Evolutionary conservation across 352 stramenopile species (phyloP).

Genomic region (Globisporangium yorkense): DNA sequence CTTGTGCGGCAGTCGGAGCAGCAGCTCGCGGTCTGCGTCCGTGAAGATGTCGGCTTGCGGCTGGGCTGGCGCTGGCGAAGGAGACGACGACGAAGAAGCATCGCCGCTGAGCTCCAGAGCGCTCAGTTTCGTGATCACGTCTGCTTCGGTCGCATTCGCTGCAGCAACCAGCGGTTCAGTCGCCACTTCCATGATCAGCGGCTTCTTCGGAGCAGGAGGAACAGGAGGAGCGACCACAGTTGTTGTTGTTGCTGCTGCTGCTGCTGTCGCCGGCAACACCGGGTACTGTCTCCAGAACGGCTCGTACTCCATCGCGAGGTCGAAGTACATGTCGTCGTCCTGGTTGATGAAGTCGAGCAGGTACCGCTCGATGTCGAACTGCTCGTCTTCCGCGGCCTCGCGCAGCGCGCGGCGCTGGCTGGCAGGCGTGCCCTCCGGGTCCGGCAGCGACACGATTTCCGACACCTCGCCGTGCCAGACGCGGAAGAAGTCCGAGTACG

Average conservation of each 20-base stretch:
- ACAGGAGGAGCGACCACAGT: neutral
- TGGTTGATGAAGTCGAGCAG: conserved; percentile 90
- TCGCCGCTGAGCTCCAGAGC: conserved; percentile 5
- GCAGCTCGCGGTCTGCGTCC: conserved; percentile 66
- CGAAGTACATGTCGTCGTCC: conserved; percentile 92
- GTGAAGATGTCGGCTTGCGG: conserved; percentile 23
- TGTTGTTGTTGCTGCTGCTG: neutral
- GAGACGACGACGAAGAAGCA: neutral
- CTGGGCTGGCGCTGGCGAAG: neutral
- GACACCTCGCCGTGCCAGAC: conserved; percentile 90
- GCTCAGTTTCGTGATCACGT: conserved; percentile 1
- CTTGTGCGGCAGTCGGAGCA: conserved; percentile 64
- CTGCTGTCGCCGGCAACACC: conserved; percentile 9
- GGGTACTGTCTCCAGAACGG: conserved; percentile 85
- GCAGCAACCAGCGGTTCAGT: neutral
- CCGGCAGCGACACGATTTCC: conserved; percentile 91
- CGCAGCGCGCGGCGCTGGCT: conserved; percentile 70
- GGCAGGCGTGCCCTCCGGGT: conserved; percentile 78
- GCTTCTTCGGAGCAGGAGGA: neutral
- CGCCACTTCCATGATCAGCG: conserved; percentile 37
- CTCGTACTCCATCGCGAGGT: conserved; percentile 82
- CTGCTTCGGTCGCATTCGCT: neutral
- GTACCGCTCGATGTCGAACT: conserved; percentile 96
- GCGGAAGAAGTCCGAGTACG: conserved; percentile 90
- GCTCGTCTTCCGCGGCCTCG: conserved; percentile 81